Evolutionary conservation across 108 stramenopile genomes (phyloP), one percentile per base, ranked within the genome.

Genomic region (Conticribra weissflogii): DNA sequence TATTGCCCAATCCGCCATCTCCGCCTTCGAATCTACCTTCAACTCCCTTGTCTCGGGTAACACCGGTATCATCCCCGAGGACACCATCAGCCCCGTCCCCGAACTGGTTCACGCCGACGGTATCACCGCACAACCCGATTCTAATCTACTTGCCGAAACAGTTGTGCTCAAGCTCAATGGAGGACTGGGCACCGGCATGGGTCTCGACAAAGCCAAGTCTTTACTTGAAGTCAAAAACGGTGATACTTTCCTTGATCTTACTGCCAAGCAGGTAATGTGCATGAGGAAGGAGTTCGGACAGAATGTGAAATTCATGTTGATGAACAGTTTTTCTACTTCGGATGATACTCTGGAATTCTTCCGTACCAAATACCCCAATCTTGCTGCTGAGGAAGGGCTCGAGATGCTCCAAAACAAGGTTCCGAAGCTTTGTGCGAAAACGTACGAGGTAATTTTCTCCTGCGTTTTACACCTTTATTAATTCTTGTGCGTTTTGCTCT

Each of bases 341-440:
- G 93, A 85, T 50, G 99, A 99, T 79, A 99, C 98, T 17, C 63
- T 99, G 33, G 85, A 84, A 30, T 97, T 98, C 81, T 83, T 99
- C 68, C 50, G 81, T 59, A 71, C 79, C 48, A 93, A 92, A 45
- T 96, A 93, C 61, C 98, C 96, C 15, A 72, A 66, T 54, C 76
- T 98, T 47, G 86, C 90, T 34, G 86, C 80, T 32, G 97, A 98
- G 67, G 96, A 96, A 41, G 97, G 96, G 68, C 74, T 99, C n/a
- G 97, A 99, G 87, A 96, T 99, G 88, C 74, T 99, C 72, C 97
- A 98, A 74, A 99, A 98, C 71, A 99, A 99, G 89, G 98, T 98
- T 31, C 98, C 98, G 46, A 98, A 98, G 85, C 64, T 99, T 46
- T 96, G 97, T 80, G 91, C 91, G 18, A 79, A 70, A 22, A 97